Evolutionary conservation across 306 rosid species (phyloP), one percentile per base, ranked within the genome.

Genomic region (Adenanthera pavonina): DNA sequence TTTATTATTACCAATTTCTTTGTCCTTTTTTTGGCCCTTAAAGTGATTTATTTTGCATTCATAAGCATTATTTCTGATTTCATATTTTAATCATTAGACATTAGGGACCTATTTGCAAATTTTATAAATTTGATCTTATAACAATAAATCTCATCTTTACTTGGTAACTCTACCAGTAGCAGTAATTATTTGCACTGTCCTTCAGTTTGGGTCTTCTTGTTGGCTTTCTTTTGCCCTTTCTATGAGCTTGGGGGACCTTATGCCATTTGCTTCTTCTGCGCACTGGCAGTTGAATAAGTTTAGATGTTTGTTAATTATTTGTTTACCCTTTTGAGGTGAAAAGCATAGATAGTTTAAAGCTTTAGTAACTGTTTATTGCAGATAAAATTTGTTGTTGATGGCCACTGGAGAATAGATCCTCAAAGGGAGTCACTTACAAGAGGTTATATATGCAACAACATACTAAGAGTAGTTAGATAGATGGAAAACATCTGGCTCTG

Each of bases 381-480:
- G 99, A 89, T 95, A 77, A 95, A 95, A 83, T 95, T 93, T 82
- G 83, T 95, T 72, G 93, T 93, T 48, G 98, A 95, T 88, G 99
- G 99, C 74, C 74, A 85, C 25, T 95, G 99, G 99, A 87, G 43
- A 79, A 54, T 84, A 82, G 98, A 95, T 86, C 93, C 96, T 59
- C 88, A 80, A 69, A 82, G 84, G 78, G 99, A 95, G 83, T 80
- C 95, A 0, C 77, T 85, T 41, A 72, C 88, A 75, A 88, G 76
- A 60, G 94, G 97, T 49, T 66, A 85, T 83, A 87, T 93, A 82
- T 82, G 89, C 72, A 95, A 95, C 90, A 95, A 95, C 86, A 89
- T 95, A 79, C 87, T 95, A 56, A 88, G 87, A 77, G 98, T 95
- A 65, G 90, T 84, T 13, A 57, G 64, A 25, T 25, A 80, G 86